Base-by-base conservation (phyloP, 352 stramenopile species). In the Globisporangium carolinianum region DNA sequence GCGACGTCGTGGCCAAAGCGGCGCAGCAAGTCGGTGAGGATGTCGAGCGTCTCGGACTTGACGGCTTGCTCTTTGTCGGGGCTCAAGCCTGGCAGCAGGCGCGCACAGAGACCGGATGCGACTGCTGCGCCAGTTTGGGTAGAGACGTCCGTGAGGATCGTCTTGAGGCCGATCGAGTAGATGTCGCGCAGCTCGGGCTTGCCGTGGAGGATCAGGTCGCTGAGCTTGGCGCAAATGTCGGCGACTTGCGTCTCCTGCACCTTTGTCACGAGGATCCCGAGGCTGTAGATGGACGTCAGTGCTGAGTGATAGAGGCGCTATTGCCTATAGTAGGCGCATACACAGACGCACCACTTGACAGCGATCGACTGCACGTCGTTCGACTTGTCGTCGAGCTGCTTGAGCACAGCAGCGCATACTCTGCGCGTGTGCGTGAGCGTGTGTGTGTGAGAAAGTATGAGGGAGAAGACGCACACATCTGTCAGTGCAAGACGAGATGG, bases 111-210 rank as follows among this genome's bases (percentile, higher is more conserved):
- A 14, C 69, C 69, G 6, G 76, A 81, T 4, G 86, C 86, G 32
- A 98, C 86, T 6, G 76, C 68, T 36, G 91, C 78, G 14, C 95
- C 96, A 47, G 96, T 98, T 11, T 70, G 66, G 12, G 87, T 71
- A n/a, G 96, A 97, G 42, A 99, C 94, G 37, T 98, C 91, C 2
- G 86, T 76, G 15, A 98, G 82, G 69, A 98, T 90, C 8, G 96
- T 99, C 75, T 98, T 98, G 8, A 99, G 76, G 17, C 97, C 97
- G 72, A 99, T 99, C 8, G 95, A 92, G 71, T 99, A 99, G 37
- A 99, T 98, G 75, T 99, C 97, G 38, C 97, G 83, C 15, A 99
- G 79, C 72, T 99, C 97, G 15, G 80, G 75, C 70, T 99, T 98
- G 41, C 88, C 88, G 61, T 98, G 94, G 46, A 99, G 75, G 47